phyloP scores from a whole-genome alignment of 2,329 filamentous ascomycete genomes.

The Colletotrichum echinochloae region DNA sequence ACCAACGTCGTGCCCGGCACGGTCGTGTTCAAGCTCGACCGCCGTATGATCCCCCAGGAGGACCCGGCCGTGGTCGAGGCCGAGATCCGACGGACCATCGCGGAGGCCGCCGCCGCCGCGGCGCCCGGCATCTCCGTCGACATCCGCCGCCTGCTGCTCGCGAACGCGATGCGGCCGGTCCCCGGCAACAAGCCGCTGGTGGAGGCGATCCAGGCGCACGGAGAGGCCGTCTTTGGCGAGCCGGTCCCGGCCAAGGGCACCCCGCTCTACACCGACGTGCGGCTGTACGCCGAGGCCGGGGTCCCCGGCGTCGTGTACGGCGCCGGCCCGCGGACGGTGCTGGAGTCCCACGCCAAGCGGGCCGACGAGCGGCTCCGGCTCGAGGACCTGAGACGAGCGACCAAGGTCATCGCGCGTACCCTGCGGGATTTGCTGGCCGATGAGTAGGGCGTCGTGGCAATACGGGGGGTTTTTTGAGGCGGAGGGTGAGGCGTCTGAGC shows the following conservation, averaged over 20 bases:
- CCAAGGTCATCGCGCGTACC: constrained; percentile 21
- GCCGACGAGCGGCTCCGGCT: constrained; percentile 34
- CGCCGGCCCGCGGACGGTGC: constrained; percentile 32
- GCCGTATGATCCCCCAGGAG: constrained; percentile 36
- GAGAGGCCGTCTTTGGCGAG: constrained; percentile 7
- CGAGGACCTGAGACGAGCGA: constrained; percentile 25
- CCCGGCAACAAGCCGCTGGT: constrained; percentile 23
- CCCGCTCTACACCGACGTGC: constrained; percentile 32
- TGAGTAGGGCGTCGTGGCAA: background rate
- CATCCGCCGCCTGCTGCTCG: constrained; percentile 25
- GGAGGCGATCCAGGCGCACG: constrained; percentile 25
- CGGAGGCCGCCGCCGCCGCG: constrained; percentile 2
- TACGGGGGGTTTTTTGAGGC: background rate
- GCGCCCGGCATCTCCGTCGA: constrained; percentile 19
- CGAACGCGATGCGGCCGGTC: constrained; percentile 23
- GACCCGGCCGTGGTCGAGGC: constrained; percentile 25
- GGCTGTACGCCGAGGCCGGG: constrained; percentile 35
- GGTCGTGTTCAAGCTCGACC: constrained; percentile 34
- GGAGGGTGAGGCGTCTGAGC: background rate
- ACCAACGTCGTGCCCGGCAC: constrained; percentile 36
- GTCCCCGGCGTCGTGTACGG: constrained; percentile 35
- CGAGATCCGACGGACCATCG: constrained; percentile 24
- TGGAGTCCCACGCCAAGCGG: constrained; percentile 37
- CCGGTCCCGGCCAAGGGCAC: constrained; percentile 19
- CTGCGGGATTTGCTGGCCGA: constrained; percentile 14